These are phyloP conservation scores for Pugionium cornutum DNA, from an alignment of 345 rosid species.

Conservation along the genomic window DNA sequence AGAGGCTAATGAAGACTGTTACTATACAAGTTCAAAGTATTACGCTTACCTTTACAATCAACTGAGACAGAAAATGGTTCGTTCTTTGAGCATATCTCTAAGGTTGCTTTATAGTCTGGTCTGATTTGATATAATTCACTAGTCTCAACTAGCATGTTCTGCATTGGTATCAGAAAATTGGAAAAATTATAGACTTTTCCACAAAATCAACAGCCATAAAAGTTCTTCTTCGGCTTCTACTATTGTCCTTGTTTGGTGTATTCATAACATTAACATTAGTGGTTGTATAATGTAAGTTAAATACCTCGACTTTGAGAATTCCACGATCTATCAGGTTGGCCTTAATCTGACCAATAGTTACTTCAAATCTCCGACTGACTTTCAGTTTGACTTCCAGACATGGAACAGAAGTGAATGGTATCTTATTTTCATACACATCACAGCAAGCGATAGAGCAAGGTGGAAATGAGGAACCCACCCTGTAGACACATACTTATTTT, in stretches of 20 bases:
- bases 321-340: conserved; percentile 34
- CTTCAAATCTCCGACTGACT: not conserved
- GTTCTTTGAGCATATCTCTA: conserved; percentile 44
- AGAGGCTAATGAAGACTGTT: not conserved
- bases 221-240: too few relatives aligned
- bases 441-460: conserved; percentile 44
- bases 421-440: conserved; percentile 53
- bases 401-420: conserved; percentile 46
- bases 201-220: too few relatives aligned
- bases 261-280: not conserved
- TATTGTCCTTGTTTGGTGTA: not conserved
- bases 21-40: not conserved
- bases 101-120: conserved; percentile 49
- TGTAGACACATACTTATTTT: conserved; percentile 28
- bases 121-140: conserved; percentile 44
- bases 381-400: conserved; percentile 42
- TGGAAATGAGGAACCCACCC: conserved; percentile 57
- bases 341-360: conserved; percentile 29
- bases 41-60: conserved; percentile 53
- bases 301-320: conserved; percentile 51
- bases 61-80: conserved; percentile 40
- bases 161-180: conserved; percentile 7
- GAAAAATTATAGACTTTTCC: too few relatives aligned
- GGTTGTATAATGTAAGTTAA: not conserved
- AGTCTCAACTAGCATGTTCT: conserved; percentile 50